Base-by-base conservation (phyloP, 495 filamentous ascomycete genomes). In the Neurospora africana region DNA sequence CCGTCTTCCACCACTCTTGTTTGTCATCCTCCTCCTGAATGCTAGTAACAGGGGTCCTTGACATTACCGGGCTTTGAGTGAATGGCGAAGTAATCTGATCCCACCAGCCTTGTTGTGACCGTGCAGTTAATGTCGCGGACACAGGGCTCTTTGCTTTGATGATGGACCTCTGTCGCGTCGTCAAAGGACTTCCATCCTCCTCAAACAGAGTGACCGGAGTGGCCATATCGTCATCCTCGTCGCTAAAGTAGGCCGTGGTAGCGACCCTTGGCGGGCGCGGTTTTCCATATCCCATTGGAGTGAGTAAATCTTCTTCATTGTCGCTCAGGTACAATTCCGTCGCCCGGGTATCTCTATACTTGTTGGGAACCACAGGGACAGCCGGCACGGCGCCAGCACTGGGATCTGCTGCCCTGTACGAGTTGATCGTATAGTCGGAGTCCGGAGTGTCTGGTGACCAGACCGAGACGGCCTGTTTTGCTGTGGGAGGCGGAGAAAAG, bases 61-160 rank as follows among this genome's bases (percentile, higher is more conserved):
- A 33, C 53, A 38, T 70, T 10, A 23, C 71, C 68, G 61, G 72
- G 10, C 70, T 74, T 71, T 68, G 79, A 9, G 73, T 76, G 71
- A 97, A 90, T 0, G 94, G 94, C 1, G 93, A 93, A 2, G 90
- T 90, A 53, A 97, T 86, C 72, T 91, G 86, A 73, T 92, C 94
- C 94, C 94, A 97, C 94, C 94, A 97, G 13, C 93, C 93, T 41
- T 88, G 86, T 86, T 44, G 86, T 87, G 65, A 15, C 79, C 70
- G 74, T 79, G 61, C 72, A 76, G 78, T 78, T 71, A 72, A n/a
- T 40, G 76, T 27, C 74, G 76, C 53, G 35, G 53, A 65, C 27
- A 65, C 53, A 4, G 53, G 53, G 15, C 53, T 74, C 39, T 76
- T 80, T 41, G 74, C 70, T 70, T 76, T 79, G 33, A 75, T 79